Evolutionary conservation across 1,139 yeast species (phyloP).

Genomic region (Zhuliangozyma blackwelliae): DNA sequence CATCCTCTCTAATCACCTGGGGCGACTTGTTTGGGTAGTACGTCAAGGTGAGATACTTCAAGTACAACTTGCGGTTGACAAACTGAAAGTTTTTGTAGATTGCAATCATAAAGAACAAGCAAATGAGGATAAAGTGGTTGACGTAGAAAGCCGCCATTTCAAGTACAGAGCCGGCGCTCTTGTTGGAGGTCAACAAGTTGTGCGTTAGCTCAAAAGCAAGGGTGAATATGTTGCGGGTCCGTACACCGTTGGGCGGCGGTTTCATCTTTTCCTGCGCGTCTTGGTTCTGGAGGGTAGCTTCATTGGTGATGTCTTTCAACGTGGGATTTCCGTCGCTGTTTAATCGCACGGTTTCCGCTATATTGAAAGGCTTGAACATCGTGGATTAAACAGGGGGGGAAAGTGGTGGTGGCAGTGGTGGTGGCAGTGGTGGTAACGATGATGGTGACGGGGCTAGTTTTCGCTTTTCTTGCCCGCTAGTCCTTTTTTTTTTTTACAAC

Average conservation of each 20-base stretch:
- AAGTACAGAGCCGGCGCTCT: conserved; percentile 3
- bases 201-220: conserved; percentile 8
- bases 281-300: not conserved
- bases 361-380: conserved; percentile 9
- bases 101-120: conserved; percentile 54
- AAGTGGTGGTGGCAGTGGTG: too few relatives aligned
- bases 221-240: conserved; percentile 7
- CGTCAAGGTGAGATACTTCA: conserved; percentile 58
- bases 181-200: conserved; percentile 5
- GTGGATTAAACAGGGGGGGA: not conserved
- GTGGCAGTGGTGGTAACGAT: too few relatives aligned
- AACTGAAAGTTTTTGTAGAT: conserved; percentile 50
- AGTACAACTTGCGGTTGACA: conserved; percentile 49
- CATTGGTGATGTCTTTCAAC: conserved; percentile 7
- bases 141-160: conserved; percentile 12
- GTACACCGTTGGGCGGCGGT: conserved; percentile 10
- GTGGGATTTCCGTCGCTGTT: conserved; percentile 7
- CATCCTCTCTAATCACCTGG: conserved; percentile 81
- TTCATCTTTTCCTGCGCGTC: conserved; percentile 1
- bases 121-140: conserved; percentile 38
- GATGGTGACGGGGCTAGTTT: too few relatives aligned
- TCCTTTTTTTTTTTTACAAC: too few relatives aligned
- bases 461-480: too few relatives aligned
- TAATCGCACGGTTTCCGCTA: conserved; percentile 9
- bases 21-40: conserved; percentile 85